Evolutionary conservation across 2,329 filamentous ascomycete species (phyloP).

Genomic region (Microsporum canis): DNA sequence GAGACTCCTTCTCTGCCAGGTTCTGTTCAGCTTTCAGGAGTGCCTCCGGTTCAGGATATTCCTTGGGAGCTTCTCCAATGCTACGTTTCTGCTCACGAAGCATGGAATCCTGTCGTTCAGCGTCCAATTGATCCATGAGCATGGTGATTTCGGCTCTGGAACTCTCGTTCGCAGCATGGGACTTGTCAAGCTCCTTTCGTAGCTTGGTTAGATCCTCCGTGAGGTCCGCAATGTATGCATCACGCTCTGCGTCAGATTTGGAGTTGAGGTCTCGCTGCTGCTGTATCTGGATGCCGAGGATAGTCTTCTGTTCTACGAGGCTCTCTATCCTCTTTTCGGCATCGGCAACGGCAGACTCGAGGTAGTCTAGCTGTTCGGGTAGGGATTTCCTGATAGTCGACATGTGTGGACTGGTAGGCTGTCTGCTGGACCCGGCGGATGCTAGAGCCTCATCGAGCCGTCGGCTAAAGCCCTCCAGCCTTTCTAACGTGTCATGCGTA

Average conservation of each 20-base stretch:
- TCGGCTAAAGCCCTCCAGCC: constrained; percentile 45
- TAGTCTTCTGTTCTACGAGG: constrained; percentile 76
- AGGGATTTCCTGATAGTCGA: constrained; percentile 48
- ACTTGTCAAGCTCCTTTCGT: constrained; percentile 51
- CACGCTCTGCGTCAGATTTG: constrained; percentile 59
- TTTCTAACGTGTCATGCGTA: constrained; percentile 43
- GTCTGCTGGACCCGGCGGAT: constrained; percentile 33
- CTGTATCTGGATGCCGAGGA: constrained; percentile 83
- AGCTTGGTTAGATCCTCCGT: constrained; percentile 45
- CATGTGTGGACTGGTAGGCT: constrained; percentile 41
- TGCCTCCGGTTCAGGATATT: constrained; percentile 20
- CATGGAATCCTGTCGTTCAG: constrained; percentile 27
- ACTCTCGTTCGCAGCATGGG: constrained; percentile 33
- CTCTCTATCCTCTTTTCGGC: constrained; percentile 65
- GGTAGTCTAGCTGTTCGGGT: constrained; percentile 60
- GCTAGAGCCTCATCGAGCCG: constrained; percentile 51
- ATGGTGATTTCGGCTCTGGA: constrained; percentile 31
- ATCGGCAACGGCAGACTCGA: constrained; percentile 67
- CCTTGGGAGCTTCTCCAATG: constrained; percentile 16
- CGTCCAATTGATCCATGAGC: constrained; percentile 36
- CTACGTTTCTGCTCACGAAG: constrained; percentile 26
- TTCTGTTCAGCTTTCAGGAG: constrained; percentile 15
- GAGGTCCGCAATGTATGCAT: constrained; percentile 37
- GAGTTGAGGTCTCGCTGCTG: constrained; percentile 88
- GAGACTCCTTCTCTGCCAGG: constrained; percentile 16